These are phyloP conservation scores for Pisolithus albus DNA, from an alignment of 768 basidiomycete genomes.

Conservation along the genomic window DNA sequence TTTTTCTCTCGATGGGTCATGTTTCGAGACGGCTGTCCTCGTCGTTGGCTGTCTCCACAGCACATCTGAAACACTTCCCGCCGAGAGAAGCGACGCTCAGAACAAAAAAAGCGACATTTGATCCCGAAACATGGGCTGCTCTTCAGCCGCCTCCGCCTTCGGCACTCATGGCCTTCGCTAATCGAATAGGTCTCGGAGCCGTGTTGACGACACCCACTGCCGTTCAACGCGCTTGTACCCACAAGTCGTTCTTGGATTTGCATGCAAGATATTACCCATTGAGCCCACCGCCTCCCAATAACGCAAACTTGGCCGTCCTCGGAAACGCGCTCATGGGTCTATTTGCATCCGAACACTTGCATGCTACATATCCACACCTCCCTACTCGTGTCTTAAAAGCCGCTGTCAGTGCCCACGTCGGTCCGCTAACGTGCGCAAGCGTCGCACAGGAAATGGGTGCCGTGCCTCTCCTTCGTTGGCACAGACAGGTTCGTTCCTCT, in stretches of 20 bases:
- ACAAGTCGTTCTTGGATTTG: slow-evolving; percentile 57
- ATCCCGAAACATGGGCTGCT: slow-evolving; percentile 53
- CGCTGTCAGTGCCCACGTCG: slow-evolving; percentile 88
- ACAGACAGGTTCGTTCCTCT: slow-evolving; percentile 52
- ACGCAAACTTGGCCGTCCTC: slow-evolving; percentile 62
- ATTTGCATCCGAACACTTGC: slow-evolving; percentile 74
- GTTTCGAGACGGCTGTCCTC: slow-evolving; percentile 47
- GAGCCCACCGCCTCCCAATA: slow-evolving; percentile 47
- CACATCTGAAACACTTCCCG: too few species aligned
- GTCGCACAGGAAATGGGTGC: slow-evolving; percentile 86
- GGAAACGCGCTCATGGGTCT: slow-evolving; percentile 84
- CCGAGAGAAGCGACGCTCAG: too few species aligned
- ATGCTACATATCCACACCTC: slow-evolving; percentile 58
- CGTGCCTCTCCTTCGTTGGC: slow-evolving; percentile 72
- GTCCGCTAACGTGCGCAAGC: slow-evolving; percentile 72
- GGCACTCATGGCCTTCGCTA: slow-evolving; percentile 62
- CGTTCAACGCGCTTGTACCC: slow-evolving; percentile 66
- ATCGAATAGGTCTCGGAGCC: slow-evolving; percentile 48
- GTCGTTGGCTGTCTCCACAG: slow-evolving; percentile 12
- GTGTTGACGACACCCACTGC: slow-evolving; percentile 42
- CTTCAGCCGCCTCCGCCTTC: slow-evolving; percentile 60
- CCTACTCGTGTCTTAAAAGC: slow-evolving; percentile 90
- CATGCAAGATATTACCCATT: slow-evolving; percentile 51
- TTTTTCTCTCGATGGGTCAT: slow-evolving; percentile 43
- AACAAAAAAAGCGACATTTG: too few species aligned